A percentile compares a stretch with the other conserved stretches of the same genome.
phyloP scores from a whole-genome alignment of 2,329 filamentous ascomycete species.

The Gyromitra esculenta region DNA sequence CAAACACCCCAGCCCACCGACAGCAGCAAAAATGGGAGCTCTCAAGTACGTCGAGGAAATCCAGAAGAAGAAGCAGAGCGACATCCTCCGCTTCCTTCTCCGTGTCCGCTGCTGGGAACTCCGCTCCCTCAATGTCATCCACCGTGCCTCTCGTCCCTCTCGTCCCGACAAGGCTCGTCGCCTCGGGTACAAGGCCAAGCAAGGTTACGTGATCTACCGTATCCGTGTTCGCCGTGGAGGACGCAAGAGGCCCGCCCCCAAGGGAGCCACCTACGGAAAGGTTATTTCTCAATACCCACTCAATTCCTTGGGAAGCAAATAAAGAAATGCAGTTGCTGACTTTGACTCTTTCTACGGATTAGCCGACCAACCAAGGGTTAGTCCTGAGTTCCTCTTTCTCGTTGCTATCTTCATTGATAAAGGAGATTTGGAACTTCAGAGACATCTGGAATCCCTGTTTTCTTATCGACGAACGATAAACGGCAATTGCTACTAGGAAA shows the following conservation, averaged over 20 bases:
- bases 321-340: constrained; percentile 35
- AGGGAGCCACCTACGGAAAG: constrained; percentile 99
- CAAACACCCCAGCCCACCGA: constrained; percentile 1
- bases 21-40: constrained; percentile 82
- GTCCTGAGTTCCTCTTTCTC: constrained; percentile 53
- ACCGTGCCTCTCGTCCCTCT: constrained; percentile 96
- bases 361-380: constrained; percentile 91
- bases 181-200: constrained; percentile 99
- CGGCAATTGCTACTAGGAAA: constrained; percentile 7
- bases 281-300: constrained; percentile 4
- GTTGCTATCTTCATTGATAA: constrained; percentile 53
- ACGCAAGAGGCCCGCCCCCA: constrained; percentile 93
- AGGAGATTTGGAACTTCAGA: constrained; percentile 53
- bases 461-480: constrained; percentile 44
- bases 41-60: constrained; percentile 99
- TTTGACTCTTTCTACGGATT: constrained; percentile 7
- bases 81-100: constrained; percentile 99
- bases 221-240: constrained; percentile 98
- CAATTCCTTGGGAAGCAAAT: constrained; percentile 1
- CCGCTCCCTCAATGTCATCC: constrained; percentile 76
- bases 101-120: constrained; percentile 99
- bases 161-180: constrained; percentile 99
- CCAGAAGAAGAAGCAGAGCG: constrained; percentile 99
- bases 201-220: constrained; percentile 99
- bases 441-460: constrained; percentile 49